These are phyloP conservation scores for Aspergillaceae sp. DNA, from an alignment of 2,329 filamentous ascomycete species.

Conservation along the genomic window DNA sequence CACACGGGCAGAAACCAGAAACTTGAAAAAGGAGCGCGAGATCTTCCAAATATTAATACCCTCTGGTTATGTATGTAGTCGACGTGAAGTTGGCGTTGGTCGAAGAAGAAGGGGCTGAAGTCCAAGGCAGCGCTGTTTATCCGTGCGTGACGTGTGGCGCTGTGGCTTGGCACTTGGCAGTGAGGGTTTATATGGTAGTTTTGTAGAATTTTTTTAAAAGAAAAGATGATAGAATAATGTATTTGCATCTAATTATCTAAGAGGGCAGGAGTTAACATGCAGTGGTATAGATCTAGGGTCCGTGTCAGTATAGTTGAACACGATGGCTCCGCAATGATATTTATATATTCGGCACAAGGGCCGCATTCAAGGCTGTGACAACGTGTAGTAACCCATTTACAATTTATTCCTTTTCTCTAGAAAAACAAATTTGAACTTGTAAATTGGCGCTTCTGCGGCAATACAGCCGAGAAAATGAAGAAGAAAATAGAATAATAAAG, in stretches of 20 bases:
- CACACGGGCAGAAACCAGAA: too few relatives aligned
- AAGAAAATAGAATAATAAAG: neutral
- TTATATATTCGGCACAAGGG: too few relatives aligned
- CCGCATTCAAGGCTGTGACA: neutral
- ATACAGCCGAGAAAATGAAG: neutral
- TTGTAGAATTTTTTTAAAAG: too few relatives aligned
- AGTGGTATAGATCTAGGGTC: too few relatives aligned
- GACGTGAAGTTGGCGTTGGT: neutral
- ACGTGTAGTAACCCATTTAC: neutral
- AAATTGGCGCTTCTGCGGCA: neutral
- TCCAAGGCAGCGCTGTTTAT: slow-evolving; percentile 18
- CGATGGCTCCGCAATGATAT: too few relatives aligned
- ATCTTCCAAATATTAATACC: too few relatives aligned
- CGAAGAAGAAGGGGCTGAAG: slow-evolving; percentile 5
- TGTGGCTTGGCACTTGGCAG: slow-evolving; percentile 27
- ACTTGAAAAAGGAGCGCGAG: too few relatives aligned
- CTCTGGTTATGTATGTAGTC: too few relatives aligned
- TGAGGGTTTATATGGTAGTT: too few relatives aligned
- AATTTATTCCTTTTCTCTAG: too few relatives aligned
- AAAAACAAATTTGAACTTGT: neutral
- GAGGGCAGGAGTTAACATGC: too few relatives aligned
- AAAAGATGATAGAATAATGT: neutral
- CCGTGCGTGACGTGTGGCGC: slow-evolving; percentile 19
- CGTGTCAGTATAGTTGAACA: too few relatives aligned
- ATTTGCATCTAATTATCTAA: neutral